Conservation (phyloP, 306 rosid species). For the Dryas octopetala region DNA sequence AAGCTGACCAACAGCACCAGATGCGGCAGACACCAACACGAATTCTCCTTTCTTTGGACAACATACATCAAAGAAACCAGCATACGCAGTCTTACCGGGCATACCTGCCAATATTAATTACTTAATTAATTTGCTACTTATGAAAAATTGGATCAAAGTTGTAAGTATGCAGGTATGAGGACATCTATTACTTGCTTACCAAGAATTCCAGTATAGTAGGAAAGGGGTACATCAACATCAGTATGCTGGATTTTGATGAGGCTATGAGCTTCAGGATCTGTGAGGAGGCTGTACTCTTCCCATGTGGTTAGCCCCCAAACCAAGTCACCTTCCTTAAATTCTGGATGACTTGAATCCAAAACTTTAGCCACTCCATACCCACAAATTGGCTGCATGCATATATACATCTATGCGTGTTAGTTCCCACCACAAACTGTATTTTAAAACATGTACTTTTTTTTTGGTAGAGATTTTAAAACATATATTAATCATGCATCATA, state of each 20-base stretch:
- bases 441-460: no score
- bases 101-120: conserved; percentile 22
- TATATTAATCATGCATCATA: no score
- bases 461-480: no score
- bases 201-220: conserved; percentile 41
- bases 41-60: conserved; percentile 48
- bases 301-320: conserved; percentile 50
- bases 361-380: conserved; percentile 52
- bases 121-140: no score
- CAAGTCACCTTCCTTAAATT: conserved; percentile 47
- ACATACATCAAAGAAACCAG: conserved; percentile 37
- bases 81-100: conserved; percentile 55
- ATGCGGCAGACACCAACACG: conserved; percentile 55
- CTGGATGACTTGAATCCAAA: conserved; percentile 44
- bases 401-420: background rate
- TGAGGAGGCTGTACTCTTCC: conserved; percentile 52
- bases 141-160: no score
- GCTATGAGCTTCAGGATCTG: conserved; percentile 16
- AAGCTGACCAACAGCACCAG: conserved; percentile 39
- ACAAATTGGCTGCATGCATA: conserved; percentile 14
- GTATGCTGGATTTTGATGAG: conserved; percentile 42
- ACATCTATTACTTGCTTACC: background rate
- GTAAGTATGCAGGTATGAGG: no score
- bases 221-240: conserved; percentile 44
- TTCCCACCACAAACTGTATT: no score